Conservation (phyloP, 305 asterid species). For the Salvia sclarea region DNA sequence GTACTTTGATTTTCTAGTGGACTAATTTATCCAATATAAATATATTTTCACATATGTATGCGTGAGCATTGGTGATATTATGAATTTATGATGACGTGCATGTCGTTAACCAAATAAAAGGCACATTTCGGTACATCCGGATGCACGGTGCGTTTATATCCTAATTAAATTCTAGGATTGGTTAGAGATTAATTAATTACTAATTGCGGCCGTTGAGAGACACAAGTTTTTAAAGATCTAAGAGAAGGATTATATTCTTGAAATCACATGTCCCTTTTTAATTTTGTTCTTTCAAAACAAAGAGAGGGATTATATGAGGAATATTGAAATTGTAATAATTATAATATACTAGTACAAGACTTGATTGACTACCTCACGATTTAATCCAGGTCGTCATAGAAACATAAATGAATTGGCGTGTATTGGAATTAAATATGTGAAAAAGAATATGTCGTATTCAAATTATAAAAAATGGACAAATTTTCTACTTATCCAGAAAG, state of each 20-base stretch:
- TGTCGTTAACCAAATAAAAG: too few relatives aligned
- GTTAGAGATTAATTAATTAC: too few relatives aligned
- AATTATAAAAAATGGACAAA: background rate
- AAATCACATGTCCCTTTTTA: background rate
- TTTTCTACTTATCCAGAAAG: background rate
- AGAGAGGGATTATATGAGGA: background rate
- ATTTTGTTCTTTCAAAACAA: background rate
- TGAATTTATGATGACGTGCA: too few relatives aligned
- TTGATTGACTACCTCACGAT: background rate
- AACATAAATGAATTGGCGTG: background rate
- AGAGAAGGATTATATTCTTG: too few relatives aligned
- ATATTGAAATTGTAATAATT: background rate
- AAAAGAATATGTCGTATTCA: background rate
- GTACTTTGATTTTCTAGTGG: background rate
- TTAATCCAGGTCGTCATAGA: too few relatives aligned
- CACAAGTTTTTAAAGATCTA: too few relatives aligned
- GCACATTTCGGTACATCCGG: too few relatives aligned
- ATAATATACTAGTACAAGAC: background rate
- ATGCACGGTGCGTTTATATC: too few relatives aligned
- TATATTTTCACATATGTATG: too few relatives aligned
- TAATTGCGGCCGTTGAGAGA: too few relatives aligned
- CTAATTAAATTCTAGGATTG: too few relatives aligned
- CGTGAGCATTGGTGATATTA: background rate
- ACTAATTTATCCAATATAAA: background rate
- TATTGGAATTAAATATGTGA: too few relatives aligned